phyloP scores from a whole-genome alignment of 768 basidiomycete genomes.

The Boletellus emodensis region DNA sequence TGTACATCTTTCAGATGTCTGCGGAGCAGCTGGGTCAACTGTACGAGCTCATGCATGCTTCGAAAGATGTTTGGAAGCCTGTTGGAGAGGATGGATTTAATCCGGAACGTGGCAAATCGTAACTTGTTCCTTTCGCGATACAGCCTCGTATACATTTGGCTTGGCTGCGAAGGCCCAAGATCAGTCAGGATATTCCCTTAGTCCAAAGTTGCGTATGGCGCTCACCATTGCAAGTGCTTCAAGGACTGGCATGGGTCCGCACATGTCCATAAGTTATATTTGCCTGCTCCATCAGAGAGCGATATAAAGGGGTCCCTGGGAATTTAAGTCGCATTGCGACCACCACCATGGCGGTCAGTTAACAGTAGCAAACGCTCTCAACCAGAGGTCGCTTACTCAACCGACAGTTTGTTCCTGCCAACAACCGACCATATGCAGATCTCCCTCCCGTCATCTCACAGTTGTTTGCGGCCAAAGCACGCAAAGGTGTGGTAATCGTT shows the following conservation, averaged over 20 bases:
- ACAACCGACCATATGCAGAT: slow-evolving; percentile 43
- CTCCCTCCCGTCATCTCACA: slow-evolving; percentile 47
- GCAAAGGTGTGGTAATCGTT: slow-evolving; percentile 42
- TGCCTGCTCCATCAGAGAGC: too few species aligned
- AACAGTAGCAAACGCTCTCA: background rate
- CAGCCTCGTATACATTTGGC: slow-evolving; percentile 4
- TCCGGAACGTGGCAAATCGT: slow-evolving; percentile 10
- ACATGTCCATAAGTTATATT: too few species aligned
- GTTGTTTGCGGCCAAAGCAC: slow-evolving; percentile 65
- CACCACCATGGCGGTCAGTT: slow-evolving; percentile 29
- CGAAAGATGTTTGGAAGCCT: slow-evolving; percentile 84
- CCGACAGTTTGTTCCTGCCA: slow-evolving; percentile 39
- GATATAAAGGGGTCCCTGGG: too few species aligned
- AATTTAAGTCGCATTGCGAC: too few species aligned
- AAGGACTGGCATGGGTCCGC: too few species aligned
- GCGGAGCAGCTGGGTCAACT: slow-evolving; percentile 88
- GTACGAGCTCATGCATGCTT: slow-evolving; percentile 91
- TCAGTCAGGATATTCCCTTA: slow-evolving; percentile 1
- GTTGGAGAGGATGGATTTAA: slow-evolving; percentile 16
- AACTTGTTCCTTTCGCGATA: slow-evolving; percentile 1
- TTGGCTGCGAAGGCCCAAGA: background rate
- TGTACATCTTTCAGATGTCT: slow-evolving; percentile 59
- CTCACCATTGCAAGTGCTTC: background rate
- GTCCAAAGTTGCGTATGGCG: background rate
- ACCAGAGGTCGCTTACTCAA: background rate